Base-by-base conservation (phyloP, 106 monocot species). In the Phalaenopsis equestris region DNA sequence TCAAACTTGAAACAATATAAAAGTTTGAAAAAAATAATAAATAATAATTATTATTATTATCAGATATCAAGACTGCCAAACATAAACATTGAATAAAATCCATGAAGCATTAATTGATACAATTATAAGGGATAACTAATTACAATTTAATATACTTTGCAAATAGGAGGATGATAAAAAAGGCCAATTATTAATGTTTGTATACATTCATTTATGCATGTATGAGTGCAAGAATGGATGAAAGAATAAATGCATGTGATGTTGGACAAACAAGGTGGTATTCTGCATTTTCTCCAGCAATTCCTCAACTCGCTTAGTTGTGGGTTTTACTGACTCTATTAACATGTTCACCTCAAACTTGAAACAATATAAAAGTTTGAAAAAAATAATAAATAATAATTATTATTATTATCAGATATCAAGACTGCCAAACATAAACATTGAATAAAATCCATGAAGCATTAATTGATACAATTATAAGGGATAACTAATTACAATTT, bases 291-390 rank as follows among this genome's bases (percentile, higher is more conserved):
- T 90, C 78, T 94, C 94, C 79, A 94, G 52, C 80, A 94, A 72
- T 55, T 98, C 94, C 76, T 98, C 97, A 11, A 94, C 90, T 78
- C 89, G 82, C 77, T 85, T 90, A 39, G 90, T 94, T 45, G 97
- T 88, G 47, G 78, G 85, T 83, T 94, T 98, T 36, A 92, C 94
- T 2, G 94, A 92, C 79, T 98, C 97, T 70, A 98, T 78, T 64
- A 98, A 80, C 97, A 98, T 98, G 75, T 98, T 94, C 46, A 98
- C 80, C 81, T 98, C 97, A 91, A 98, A 98, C 85, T 94, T 97
- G 64, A 64, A 1, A 64, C 24, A 21, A 65, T 65, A 65, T 24
- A 5, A 65, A 65, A 12, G 15, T 14, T 4, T 45, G 6, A 45
- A 56, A 57, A 12, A 19, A 24, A 79, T 64, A 24, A 83, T 72